Conservation (phyloP, 2,329 filamentous ascomycete species). For the Ilyonectria destructans region DNA sequence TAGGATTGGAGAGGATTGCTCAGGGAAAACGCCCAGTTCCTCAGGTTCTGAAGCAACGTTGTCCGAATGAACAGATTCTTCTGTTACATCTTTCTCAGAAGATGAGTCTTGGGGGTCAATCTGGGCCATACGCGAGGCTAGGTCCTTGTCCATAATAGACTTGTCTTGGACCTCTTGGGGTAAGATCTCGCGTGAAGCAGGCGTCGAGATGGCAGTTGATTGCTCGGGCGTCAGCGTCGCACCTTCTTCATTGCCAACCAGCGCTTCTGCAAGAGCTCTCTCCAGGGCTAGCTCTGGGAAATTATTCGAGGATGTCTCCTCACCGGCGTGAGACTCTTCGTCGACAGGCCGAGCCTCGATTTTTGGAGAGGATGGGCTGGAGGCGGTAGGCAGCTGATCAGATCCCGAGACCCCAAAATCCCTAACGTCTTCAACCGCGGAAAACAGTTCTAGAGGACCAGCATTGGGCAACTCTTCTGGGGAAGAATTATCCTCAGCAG, state of each 20-base stretch:
- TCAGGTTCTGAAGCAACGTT: not conserved
- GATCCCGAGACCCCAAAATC: not conserved
- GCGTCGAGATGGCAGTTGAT: not conserved
- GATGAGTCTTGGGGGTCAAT: not conserved
- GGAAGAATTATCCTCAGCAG: not conserved
- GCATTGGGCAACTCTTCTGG: not conserved
- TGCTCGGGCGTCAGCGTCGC: conserved; percentile 6
- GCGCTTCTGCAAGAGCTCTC: conserved; percentile 2
- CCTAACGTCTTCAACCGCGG: not conserved
- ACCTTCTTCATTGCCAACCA: not conserved
- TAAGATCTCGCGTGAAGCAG: not conserved
- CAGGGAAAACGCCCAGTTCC: not conserved
- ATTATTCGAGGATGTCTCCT: conserved; percentile 16
- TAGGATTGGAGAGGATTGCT: not conserved
- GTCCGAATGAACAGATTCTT: not conserved
- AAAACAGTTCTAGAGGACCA: too few relatives aligned
- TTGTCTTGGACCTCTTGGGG: not conserved
- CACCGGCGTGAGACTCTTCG: conserved; percentile 16
- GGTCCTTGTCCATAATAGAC: not conserved
- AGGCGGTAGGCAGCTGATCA: not conserved
- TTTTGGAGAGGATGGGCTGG: conserved; percentile 24
- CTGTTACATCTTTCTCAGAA: not conserved
- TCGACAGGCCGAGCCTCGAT: conserved; percentile 6
- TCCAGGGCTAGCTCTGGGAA: conserved; percentile 8
- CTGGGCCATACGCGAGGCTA: not conserved